A percentile compares a stretch with the other conserved stretches of the same genome.
Conservation (phyloP, 2,329 filamentous ascomycete genomes). For the Lachnellula cervina region DNA sequence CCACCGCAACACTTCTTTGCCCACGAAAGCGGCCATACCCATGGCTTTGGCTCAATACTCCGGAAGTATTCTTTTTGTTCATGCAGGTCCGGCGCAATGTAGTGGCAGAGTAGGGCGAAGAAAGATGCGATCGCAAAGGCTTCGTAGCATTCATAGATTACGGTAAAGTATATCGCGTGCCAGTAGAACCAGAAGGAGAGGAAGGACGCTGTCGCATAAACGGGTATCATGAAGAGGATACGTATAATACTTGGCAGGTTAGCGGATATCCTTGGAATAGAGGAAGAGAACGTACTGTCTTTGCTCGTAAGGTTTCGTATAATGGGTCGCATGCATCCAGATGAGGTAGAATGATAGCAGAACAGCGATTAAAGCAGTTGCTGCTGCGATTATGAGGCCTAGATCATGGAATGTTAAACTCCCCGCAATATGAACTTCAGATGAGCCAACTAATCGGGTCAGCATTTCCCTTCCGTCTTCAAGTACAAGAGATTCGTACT, state of each 20-base stretch:
- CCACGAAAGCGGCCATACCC: conserved; percentile 70
- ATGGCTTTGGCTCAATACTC: conserved; percentile 60
- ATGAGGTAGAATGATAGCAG: conserved; percentile 51
- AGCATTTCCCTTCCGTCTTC: conserved; percentile 10
- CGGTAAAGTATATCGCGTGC: conserved; percentile 74
- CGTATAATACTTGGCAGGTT: conserved; percentile 63
- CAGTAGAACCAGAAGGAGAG: conserved; percentile 70
- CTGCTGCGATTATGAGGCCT: conserved; percentile 47
- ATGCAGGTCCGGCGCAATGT: conserved; percentile 71
- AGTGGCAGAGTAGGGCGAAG: conserved; percentile 77
- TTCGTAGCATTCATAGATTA: conserved; percentile 81
- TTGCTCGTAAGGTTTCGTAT: conserved; percentile 56
- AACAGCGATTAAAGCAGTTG: conserved; percentile 46
- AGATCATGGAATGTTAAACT: conserved; percentile 51
- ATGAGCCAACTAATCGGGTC: conserved; percentile 27
- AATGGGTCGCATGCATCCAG: conserved; percentile 54
- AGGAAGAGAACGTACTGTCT: conserved; percentile 41
- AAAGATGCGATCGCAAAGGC: conserved; percentile 85
- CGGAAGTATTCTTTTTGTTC: conserved; percentile 80
- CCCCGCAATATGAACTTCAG: conserved; percentile 44
- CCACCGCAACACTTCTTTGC: conserved; percentile 67
- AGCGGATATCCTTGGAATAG: conserved; percentile 1
- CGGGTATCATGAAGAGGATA: conserved; percentile 81
- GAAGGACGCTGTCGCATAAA: conserved; percentile 72
- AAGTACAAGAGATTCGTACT: conserved; percentile 22